A percentile compares a stretch with the other conserved stretches of the same genome.
Evolutionary conservation across 116 monocot genomes (phyloP).

Genomic region (Posidonia oceanica): DNA sequence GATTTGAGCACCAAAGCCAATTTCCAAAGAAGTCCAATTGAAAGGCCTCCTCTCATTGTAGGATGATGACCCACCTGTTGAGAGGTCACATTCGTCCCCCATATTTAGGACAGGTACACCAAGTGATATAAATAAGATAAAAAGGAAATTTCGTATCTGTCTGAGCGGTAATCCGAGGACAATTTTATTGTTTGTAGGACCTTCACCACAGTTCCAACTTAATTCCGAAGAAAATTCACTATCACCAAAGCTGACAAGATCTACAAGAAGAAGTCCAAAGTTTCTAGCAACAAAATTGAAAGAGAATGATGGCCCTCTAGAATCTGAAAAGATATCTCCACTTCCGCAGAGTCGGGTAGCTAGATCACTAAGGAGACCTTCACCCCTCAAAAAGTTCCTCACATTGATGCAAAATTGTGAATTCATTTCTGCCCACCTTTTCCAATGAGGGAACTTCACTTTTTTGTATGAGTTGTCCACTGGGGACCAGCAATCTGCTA

Average conservation of each 20-base stretch:
- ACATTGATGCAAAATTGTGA: conserved; percentile 48
- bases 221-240: conserved; percentile 37
- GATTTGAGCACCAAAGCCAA: conserved; percentile 40
- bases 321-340: conserved; percentile 64
- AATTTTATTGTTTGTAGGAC: conserved; percentile 27
- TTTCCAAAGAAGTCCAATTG: conserved; percentile 39
- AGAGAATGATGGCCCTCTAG: conserved; percentile 63
- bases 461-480: conserved; percentile 34
- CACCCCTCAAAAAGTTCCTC: conserved; percentile 69
- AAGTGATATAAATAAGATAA: conserved; percentile 81
- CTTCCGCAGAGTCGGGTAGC: conserved; percentile 90
- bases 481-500: conserved; percentile 80
- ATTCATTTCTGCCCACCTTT: conserved; percentile 82
- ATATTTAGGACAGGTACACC: conserved; percentile 83
- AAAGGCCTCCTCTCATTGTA: conserved; percentile 30
- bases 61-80: conserved; percentile 12
- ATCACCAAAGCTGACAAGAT: conserved; percentile 69
- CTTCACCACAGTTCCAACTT: conserved; percentile 91
- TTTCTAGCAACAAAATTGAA: conserved; percentile 73
- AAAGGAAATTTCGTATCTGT: conserved; percentile 77
- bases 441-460: conserved; percentile 80
- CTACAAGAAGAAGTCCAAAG: conserved; percentile 63
- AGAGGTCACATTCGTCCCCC: conserved; percentile 79
- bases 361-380: conserved; percentile 59
- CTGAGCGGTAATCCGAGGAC: conserved; percentile 52